Conservation (phyloP, 2,329 filamentous ascomycete species). For the Trichoderma gracile region DNA sequence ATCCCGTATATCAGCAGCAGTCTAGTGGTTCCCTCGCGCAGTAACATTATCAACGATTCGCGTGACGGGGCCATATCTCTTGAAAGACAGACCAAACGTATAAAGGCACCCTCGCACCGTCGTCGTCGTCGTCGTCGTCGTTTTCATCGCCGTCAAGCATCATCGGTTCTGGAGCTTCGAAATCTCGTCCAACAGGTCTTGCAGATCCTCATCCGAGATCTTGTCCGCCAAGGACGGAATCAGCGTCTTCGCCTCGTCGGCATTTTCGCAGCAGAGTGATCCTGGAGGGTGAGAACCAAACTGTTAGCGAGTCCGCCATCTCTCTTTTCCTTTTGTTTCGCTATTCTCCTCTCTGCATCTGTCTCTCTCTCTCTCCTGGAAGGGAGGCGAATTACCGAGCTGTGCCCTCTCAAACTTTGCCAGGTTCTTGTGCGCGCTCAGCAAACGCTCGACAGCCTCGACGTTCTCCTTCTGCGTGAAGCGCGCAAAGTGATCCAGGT, state of each 20-base stretch:
- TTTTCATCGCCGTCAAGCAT: slow-evolving; percentile 9
- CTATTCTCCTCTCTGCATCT: too few species aligned
- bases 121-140: too few species aligned
- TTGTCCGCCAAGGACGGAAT: slow-evolving; percentile 89
- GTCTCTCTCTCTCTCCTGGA: background rate
- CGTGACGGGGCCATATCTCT: background rate
- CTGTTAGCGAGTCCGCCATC: background rate
- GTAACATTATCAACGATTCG: slow-evolving; percentile 10
- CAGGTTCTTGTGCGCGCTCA: slow-evolving; percentile 76
- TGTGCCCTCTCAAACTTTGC: slow-evolving; percentile 93
- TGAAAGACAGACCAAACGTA: background rate
- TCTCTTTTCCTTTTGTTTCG: background rate
- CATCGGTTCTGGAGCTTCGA: slow-evolving; percentile 65
- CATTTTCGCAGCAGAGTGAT: slow-evolving; percentile 85
- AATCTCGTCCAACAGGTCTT: slow-evolving; percentile 87
- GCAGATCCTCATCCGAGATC: slow-evolving; percentile 84
- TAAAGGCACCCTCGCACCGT: background rate
- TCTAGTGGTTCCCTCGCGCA: slow-evolving; percentile 1
- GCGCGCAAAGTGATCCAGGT: slow-evolving; percentile 90
- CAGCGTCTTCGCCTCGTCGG: slow-evolving; percentile 94
- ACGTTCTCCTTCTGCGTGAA: slow-evolving; percentile 96
- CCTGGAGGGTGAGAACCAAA: slow-evolving; percentile 53
- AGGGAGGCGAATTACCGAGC: slow-evolving; percentile 61
- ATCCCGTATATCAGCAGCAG: slow-evolving; percentile 15
- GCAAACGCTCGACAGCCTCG: slow-evolving; percentile 85